Base-by-base conservation (phyloP, 2,329 filamentous ascomycete species). In the Bimuria novae-zelandiae region DNA sequence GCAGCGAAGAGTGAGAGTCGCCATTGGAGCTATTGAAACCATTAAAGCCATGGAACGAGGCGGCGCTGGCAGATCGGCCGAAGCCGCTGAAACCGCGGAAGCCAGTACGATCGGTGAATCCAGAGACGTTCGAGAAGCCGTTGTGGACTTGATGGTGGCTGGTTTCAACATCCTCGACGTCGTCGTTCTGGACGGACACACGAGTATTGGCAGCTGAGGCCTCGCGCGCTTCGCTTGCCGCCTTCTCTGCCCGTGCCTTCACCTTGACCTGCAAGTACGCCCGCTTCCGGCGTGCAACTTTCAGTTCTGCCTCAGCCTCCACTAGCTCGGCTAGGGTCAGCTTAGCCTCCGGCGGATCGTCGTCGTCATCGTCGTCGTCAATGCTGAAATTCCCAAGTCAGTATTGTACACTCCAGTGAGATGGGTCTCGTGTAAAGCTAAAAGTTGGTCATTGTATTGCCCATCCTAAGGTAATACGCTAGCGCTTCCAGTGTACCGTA, bases 291-390 rank as follows among this genome's bases (percentile, higher is more conserved):
- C 63, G 61, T 6, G 63, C 61, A 40, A 65, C 54, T 37, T 59
- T 62, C 16, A 72, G 60, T 51, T 72, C 68, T 7, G 68, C 68
- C 45, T 73, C 67, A 1, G 67, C 68, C n/a, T 67, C 51, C 27
- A 70, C 65, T 7, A 72, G 36, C 43, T 72, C 62, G 7, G 63
- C 63, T 47, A 69, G 59, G 1, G 72, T 51, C 43, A 61, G 60
- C 52, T 65, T 62, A 1, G 65, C 62, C 5, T 58, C 60, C 10
- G 25, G 5, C 25, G 25, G 51, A 14, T 63, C 55, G 17, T 36
- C 43, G 46, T 65, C 56, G 8, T 51, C 54, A 16, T 60, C 61
- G 3, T 49, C 40, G 7, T 55, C 43, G 12, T 57, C 46, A 4
- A 48, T 30, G 17, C 57, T 45, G 12, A 37, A 25, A 17, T 29